A percentile compares a stretch with the other conserved stretches of the same genome.
phyloP scores from a whole-genome alignment of 2,329 filamentous ascomycete species.

The Torrubiella hemipterigena region DNA sequence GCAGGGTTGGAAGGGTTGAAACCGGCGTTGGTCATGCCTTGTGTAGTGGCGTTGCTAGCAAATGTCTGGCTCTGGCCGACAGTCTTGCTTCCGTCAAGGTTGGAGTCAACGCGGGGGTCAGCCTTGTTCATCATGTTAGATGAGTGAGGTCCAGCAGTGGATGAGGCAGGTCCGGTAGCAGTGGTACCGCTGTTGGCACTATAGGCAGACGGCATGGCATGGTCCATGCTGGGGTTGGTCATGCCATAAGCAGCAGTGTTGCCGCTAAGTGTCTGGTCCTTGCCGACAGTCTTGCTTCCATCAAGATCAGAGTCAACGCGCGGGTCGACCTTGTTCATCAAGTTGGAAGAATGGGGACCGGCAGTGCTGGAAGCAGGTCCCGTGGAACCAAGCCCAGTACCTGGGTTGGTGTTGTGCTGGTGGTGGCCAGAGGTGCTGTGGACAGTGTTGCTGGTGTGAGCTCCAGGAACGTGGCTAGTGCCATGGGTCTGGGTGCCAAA shows the following conservation, averaged over 20 bases:
- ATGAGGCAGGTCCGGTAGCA: constrained; percentile 5
- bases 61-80: constrained; percentile 7
- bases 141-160: constrained; percentile 33
- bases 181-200: no score
- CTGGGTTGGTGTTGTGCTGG: constrained; percentile 5
- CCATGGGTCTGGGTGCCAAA: no score
- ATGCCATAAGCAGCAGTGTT: constrained; percentile 9
- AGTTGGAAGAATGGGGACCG: constrained; percentile 29
- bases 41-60: constrained; percentile 3
- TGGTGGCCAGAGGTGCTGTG: constrained; percentile 24
- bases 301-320: constrained; percentile 40
- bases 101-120: constrained; percentile 43
- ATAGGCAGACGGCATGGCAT: no score
- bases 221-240: constrained; percentile 4
- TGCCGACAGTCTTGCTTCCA: constrained; percentile 21
- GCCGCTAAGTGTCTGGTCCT: constrained; percentile 15
- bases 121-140: constrained; percentile 35
- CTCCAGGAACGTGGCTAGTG: constrained; percentile 18
- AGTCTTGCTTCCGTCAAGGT: constrained; percentile 22
- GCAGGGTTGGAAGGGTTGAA: constrained; percentile 9
- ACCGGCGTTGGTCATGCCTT: constrained; percentile 8
- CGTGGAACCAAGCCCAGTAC: constrained; percentile 1
- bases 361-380: constrained; percentile 10
- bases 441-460: constrained; percentile 12
- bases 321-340: constrained; percentile 34